A percentile compares a stretch with the other conserved stretches of the same genome.
Conservation (phyloP, 2,329 filamentous ascomycete genomes). For the Xylaria multiplex region DNA sequence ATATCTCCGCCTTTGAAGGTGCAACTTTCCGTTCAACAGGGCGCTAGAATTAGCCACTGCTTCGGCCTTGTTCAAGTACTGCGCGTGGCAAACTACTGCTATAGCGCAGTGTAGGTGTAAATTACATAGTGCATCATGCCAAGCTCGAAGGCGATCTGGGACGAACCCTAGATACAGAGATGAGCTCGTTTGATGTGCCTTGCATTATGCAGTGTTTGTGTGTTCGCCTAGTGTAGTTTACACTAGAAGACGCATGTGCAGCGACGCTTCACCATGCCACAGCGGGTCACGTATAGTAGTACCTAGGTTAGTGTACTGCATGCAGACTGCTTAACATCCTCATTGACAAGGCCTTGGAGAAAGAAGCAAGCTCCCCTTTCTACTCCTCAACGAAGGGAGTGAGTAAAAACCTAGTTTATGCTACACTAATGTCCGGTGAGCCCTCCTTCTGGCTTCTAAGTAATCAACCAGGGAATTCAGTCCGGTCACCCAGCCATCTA, state of each 20-base stretch:
- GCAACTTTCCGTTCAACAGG: too few relatives aligned
- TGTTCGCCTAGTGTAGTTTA: conserved; percentile 7
- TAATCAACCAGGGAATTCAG: background rate
- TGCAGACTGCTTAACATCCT: background rate
- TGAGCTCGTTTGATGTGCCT: conserved; percentile 30
- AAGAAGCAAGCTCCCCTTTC: background rate
- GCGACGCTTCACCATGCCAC: conserved; percentile 2
- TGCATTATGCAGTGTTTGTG: conserved; percentile 34
- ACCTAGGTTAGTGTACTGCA: background rate
- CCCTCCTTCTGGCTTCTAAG: background rate
- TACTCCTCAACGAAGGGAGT: background rate
- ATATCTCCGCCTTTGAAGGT: too few relatives aligned
- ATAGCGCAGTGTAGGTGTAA: too few relatives aligned
- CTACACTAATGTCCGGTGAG: background rate
- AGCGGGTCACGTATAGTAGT: background rate
- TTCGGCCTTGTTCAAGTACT: background rate
- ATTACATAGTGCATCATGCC: conserved; percentile 6
- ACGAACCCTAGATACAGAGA: conserved; percentile 13
- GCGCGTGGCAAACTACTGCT: background rate
- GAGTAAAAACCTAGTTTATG: background rate
- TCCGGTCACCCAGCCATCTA: background rate
- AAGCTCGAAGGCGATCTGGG: conserved; percentile 20
- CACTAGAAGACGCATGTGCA: conserved; percentile 12
- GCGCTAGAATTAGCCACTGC: conserved; percentile 2
- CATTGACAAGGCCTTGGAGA: background rate